Base-by-base conservation (phyloP, 495 filamentous ascomycete genomes). In the Penicillium maclennaniae region DNA sequence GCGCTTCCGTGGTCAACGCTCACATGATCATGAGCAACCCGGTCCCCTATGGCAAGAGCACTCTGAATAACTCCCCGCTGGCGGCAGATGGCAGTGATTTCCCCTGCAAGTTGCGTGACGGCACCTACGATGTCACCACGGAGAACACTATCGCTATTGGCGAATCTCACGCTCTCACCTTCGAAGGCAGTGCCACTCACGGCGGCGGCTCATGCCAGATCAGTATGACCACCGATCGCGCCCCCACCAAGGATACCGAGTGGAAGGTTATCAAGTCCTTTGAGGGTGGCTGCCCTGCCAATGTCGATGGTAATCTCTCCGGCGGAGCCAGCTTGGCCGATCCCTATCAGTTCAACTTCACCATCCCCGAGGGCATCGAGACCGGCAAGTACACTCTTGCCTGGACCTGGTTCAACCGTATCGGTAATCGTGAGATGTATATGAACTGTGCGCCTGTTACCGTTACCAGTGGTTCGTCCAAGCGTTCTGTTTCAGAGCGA, bases 151-250 rank as follows among this genome's bases (percentile, higher is more conserved):
- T 72, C 51, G 58, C 54, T 6, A 58, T 68, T 27, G 74, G 75
- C 23, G 54, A 63, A 26, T 8, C 34, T 10, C 61, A 67, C 40
- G 21, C 51, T 1, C 43, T 77, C 39, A 57, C 55, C 25, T 72
- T 77, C 47, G 34, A 55, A 7, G 75, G 75, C 23, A 65, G 64
- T 52, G 92, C 91, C 4, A 82, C 83, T 12, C 92, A 97, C 65
- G 91, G 91, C 44, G 91, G 92, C 46, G 92, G 92, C 19, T 91
- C 87, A 16, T 96, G 91, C 72, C 92, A 97, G 68, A 71, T 97
- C 57, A 86, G 83, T 34, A 72, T 96, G 66, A 92, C 91, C 26
- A 85, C 84, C 51, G 90, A 95, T 55, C 75, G 73, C 48, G 58
- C 77, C 57, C 85, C 83, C 38, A 72, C 75, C 7, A 78, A 77